Evolutionary conservation across 2,329 filamentous ascomycete species (phyloP).

Genomic region (Ophiostoma tasmaniense): DNA sequence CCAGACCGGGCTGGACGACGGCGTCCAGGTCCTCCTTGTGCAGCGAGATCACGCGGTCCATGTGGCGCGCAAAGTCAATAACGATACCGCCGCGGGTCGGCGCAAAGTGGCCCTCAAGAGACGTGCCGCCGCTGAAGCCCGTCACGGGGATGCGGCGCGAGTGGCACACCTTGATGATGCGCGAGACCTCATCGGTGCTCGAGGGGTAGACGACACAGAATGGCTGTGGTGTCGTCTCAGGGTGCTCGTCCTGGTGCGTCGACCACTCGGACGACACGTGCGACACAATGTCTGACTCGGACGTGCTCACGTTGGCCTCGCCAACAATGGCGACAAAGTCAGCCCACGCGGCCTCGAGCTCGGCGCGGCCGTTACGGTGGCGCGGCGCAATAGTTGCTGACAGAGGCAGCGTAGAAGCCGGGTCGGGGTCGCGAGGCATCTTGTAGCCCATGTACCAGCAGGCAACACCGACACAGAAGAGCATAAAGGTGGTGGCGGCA

Average conservation of each 20-base stretch:
- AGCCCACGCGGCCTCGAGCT: conserved; percentile 62
- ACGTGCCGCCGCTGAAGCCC: conserved; percentile 80
- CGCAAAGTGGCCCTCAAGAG: conserved; percentile 80
- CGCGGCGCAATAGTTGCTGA: conserved; percentile 39
- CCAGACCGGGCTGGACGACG: conserved; percentile 70
- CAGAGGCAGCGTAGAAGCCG: conserved; percentile 53
- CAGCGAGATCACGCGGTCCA: conserved; percentile 71
- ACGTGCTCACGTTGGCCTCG: conserved; percentile 55
- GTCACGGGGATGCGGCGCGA: conserved; percentile 72
- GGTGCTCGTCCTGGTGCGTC: conserved; percentile 38
- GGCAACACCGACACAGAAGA: conserved; percentile 42
- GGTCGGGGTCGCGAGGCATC: conserved; percentile 41
- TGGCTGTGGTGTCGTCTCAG: conserved; percentile 39
- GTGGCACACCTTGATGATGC: conserved; percentile 84
- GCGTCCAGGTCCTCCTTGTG: conserved; percentile 72
- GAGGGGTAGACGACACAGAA: conserved; percentile 69
- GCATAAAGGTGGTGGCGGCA: conserved; percentile 40
- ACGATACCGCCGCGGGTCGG: conserved; percentile 71
- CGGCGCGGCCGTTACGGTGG: conserved; percentile 52
- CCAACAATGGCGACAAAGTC: conserved; percentile 58
- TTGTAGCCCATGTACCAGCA: conserved; percentile 54
- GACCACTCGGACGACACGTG: conserved; percentile 58
- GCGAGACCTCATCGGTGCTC: conserved; percentile 74
- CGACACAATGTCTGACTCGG: conserved; percentile 43
- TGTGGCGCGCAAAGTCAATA: conserved; percentile 71